Evolutionary conservation across 2,329 filamentous ascomycete genomes (phyloP).

Genomic region (Pseudogymnoascus sp.): DNA sequence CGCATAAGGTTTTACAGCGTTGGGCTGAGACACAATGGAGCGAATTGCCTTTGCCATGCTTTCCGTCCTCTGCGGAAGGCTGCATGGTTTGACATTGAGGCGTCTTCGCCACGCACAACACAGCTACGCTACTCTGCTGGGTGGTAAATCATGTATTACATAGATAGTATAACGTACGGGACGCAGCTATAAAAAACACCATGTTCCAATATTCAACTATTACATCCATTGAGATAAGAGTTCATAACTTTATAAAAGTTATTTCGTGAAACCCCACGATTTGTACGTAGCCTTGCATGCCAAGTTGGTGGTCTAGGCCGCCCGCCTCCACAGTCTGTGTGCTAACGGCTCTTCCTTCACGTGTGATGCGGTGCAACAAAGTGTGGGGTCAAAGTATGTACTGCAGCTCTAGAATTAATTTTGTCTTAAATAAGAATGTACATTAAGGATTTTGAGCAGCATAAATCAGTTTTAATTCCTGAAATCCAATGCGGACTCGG

Average conservation of each 20-base stretch:
- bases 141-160: background rate
- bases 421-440: background rate
- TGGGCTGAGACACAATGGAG: background rate
- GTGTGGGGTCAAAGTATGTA: background rate
- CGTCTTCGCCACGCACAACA: background rate
- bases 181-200: background rate
- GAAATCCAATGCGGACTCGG: background rate
- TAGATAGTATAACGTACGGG: background rate
- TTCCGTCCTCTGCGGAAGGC: background rate
- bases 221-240: background rate
- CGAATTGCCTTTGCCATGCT: background rate
- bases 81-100: background rate
- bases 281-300: slow-evolving; percentile 4
- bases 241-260: background rate
- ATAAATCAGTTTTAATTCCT: background rate
- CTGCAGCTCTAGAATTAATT: background rate
- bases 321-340: background rate
- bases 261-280: background rate
- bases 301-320: background rate
- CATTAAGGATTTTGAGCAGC: background rate
- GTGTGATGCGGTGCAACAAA: background rate
- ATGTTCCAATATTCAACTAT: background rate
- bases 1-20: background rate
- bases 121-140: background rate
- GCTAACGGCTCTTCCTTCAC: background rate